Evolutionary conservation across 192 early-diverging fungal genomes (phyloP).

Genomic region (Oehlia diaphana): DNA sequence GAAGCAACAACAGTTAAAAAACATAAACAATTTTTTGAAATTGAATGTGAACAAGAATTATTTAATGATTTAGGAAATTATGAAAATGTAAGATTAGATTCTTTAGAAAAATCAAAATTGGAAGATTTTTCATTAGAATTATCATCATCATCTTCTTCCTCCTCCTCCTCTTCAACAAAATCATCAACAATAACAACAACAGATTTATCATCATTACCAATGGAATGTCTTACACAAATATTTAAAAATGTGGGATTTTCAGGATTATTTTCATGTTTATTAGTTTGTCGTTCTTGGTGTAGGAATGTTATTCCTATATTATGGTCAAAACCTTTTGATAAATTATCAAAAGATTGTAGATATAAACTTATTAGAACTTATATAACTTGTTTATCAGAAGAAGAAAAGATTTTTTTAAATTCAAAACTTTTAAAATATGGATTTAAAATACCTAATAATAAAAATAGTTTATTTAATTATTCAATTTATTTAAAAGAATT

Average conservation of each 20-base stretch:
- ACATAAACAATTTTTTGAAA: neutral
- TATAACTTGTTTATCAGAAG: neutral
- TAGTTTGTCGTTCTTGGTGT: slow-evolving; percentile 11
- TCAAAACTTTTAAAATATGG: neutral
- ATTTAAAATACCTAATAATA: neutral
- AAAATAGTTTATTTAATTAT: neutral
- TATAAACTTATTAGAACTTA: neutral
- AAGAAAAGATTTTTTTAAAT: neutral
- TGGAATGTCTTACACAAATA: neutral
- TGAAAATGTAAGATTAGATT: neutral
- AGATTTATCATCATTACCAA: neutral
- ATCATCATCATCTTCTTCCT: neutral
- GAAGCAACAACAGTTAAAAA: no score
- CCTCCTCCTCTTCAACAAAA: neutral
- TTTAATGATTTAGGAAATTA: neutral
- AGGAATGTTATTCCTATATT: slow-evolving; percentile 4
- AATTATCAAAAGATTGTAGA: neutral
- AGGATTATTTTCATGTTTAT: slow-evolving; percentile 6
- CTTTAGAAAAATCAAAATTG: neutral
- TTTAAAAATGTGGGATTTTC: neutral
- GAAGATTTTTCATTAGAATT: neutral
- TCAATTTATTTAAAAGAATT: neutral
- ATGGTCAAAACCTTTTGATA: slow-evolving; percentile 9
- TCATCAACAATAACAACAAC: neutral
- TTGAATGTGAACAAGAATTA: neutral